phyloP scores from a whole-genome alignment of 352 stramenopile genomes.

The Phytopythium montanum region DNA sequence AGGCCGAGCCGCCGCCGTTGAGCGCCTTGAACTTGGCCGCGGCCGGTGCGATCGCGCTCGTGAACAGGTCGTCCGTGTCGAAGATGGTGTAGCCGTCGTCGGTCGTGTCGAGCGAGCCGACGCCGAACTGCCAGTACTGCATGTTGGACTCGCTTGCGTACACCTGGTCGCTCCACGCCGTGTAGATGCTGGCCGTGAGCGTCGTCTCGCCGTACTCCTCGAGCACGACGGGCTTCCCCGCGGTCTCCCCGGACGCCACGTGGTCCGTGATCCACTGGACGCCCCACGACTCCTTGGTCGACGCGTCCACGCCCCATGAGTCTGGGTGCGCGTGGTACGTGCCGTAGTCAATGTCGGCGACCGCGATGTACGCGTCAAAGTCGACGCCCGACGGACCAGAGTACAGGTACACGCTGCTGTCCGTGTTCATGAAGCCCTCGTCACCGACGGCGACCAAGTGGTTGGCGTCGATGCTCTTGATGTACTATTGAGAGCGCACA shows the following conservation, averaged over 20 bases:
- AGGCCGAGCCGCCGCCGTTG: conserved; percentile 14
- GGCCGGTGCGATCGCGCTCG: conserved; percentile 15
- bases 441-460: conserved; percentile 25
- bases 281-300: conserved; percentile 22
- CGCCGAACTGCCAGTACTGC: conserved; percentile 37
- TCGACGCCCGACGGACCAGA: conserved; percentile 28
- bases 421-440: conserved; percentile 34
- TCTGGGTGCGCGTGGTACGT: conserved; percentile 32
- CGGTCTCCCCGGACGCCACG: conserved; percentile 19
- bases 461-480: conserved; percentile 29
- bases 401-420: conserved; percentile 32
- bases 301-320: conserved; percentile 22
- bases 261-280: conserved; percentile 30
- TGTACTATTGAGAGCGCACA: conserved; percentile 17
- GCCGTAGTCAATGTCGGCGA: conserved; percentile 27
- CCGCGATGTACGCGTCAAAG: conserved; percentile 25
- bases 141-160: conserved; percentile 25
- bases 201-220: conserved; percentile 28
- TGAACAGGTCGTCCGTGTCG: conserved; percentile 18
- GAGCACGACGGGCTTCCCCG: conserved; percentile 22
- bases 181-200: conserved; percentile 20
- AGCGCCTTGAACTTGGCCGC: conserved; percentile 25
- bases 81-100: conserved; percentile 25
- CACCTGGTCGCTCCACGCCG: conserved; percentile 24
- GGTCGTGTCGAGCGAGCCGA: conserved; percentile 24